phyloP scores from a whole-genome alignment of 2,329 filamentous ascomycete genomes.

The Cadophora sp. region DNA sequence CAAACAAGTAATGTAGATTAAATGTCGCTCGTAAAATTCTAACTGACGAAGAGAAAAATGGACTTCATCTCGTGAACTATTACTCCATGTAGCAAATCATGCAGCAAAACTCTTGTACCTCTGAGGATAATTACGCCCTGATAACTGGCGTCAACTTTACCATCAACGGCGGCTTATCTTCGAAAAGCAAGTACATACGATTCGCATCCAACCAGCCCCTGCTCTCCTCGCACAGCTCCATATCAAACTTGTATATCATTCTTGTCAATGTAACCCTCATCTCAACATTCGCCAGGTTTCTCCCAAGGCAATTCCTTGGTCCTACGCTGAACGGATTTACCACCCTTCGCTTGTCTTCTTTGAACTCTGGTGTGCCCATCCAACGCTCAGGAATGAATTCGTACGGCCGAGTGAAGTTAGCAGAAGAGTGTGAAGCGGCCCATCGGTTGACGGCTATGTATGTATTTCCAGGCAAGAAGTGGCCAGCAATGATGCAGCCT shows the following conservation, averaged over 20 bases:
- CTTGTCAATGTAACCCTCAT: conserved; percentile 33
- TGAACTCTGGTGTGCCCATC: conserved; percentile 35
- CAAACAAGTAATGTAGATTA: too few species aligned
- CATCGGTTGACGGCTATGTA: conserved; percentile 20
- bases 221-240: conserved; percentile 24
- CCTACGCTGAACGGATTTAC: conserved; percentile 29
- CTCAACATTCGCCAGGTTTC: conserved; percentile 31
- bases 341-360: conserved; percentile 24
- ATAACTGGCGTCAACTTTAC: conserved; percentile 1
- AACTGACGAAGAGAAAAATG: not conserved
- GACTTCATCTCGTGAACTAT: not conserved
- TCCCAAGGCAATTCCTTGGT: conserved; percentile 29
- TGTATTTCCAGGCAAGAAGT: conserved; percentile 22
- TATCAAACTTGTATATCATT: conserved; percentile 27
- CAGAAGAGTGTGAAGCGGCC: conserved; percentile 17
- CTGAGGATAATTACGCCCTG: not conserved
- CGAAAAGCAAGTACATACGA: conserved; percentile 25
- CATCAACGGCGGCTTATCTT: conserved; percentile 19
- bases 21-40: too few species aligned
- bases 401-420: conserved; percentile 26
- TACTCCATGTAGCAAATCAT: not conserved
- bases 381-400: conserved; percentile 41
- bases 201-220: conserved; percentile 16
- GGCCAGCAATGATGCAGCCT: conserved; percentile 27
- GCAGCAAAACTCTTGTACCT: not conserved